phyloP scores from a whole-genome alignment of 805 yeast genomes.

The Sporopachydermia lactativora region DNA sequence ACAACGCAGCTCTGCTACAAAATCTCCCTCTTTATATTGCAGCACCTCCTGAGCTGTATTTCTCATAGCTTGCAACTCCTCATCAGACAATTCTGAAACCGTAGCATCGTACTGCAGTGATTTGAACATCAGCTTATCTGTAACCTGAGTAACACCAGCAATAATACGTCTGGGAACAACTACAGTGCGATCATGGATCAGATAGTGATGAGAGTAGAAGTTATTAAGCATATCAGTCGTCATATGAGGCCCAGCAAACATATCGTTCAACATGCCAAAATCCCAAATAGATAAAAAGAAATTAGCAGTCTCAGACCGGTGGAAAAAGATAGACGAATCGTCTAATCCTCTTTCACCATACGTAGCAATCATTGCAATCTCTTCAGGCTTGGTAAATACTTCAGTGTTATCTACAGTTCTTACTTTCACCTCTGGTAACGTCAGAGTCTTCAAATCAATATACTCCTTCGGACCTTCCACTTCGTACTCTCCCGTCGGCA shows the following conservation, averaged over 20 bases:
- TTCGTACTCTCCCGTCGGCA: not conserved
- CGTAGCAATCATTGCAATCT: not conserved
- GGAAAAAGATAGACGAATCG: conserved; percentile 1
- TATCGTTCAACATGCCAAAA: not conserved
- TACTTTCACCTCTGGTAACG: not conserved
- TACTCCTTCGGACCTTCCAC: not conserved
- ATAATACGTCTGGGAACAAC: not conserved
- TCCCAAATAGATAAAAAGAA: not conserved
- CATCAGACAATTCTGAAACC: not conserved
- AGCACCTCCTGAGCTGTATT: not conserved
- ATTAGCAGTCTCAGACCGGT: not conserved
- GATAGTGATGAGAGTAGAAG: conserved; percentile 1
- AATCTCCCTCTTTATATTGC: not conserved
- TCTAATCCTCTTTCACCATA: not conserved
- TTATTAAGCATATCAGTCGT: not conserved
- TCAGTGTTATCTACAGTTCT: not conserved
- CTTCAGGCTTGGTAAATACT: not conserved
- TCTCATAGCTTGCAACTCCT: not conserved
- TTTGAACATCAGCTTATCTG: not conserved
- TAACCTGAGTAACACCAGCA: not conserved
- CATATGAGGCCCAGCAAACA: not conserved
- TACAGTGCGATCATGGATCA: conserved; percentile 1
- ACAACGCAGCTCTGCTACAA: not conserved
- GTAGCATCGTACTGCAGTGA: not conserved
- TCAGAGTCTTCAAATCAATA: not conserved